A percentile compares a stretch with the other conserved stretches of the same genome.
Evolutionary conservation across 192 early-diverging fungal genomes (phyloP).

Genomic region (Coemansia sp.): DNA sequence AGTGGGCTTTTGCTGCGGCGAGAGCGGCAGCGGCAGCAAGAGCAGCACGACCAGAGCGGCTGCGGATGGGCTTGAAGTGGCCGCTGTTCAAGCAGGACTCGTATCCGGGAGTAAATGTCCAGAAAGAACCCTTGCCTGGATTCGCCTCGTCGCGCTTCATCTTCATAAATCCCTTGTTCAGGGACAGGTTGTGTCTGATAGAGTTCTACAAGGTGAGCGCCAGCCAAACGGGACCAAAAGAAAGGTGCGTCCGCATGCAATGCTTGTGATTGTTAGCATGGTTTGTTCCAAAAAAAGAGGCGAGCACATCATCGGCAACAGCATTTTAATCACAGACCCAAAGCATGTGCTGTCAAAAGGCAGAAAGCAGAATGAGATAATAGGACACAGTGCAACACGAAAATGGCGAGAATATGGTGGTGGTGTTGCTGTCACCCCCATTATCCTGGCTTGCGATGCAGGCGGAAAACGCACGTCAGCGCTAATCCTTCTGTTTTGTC

Average conservation of each 20-base stretch:
- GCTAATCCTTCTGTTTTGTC: constrained; percentile 4
- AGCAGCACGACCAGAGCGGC: constrained; percentile 53
- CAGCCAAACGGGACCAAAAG: not conserved
- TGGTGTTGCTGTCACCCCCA: too few relatives aligned
- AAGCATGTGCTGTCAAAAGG: not conserved
- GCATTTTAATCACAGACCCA: not conserved
- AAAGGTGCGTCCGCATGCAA: not conserved
- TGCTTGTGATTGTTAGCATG: not conserved
- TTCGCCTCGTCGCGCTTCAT: constrained; percentile 75
- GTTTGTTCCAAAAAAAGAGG: constrained; percentile 1
- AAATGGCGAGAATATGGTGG: not conserved
- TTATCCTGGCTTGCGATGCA: too few relatives aligned
- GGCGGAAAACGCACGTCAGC: constrained; percentile 2
- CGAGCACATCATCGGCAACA: not conserved
- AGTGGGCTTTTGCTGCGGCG: constrained; percentile 30
- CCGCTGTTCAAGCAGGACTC: constrained; percentile 52
- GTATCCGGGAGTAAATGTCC: constrained; percentile 62
- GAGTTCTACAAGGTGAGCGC: constrained; percentile 72
- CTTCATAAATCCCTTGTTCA: constrained; percentile 82
- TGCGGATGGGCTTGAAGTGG: constrained; percentile 58
- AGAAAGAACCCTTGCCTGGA: constrained; percentile 83
- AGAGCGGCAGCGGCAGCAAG: constrained; percentile 53
- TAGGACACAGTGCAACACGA: not conserved
- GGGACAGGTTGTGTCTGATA: constrained; percentile 84
- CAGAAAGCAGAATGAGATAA: not conserved